Evolutionary conservation across 2,329 filamentous ascomycete genomes (phyloP).

Genomic region (Juglanconis oblonga): DNA sequence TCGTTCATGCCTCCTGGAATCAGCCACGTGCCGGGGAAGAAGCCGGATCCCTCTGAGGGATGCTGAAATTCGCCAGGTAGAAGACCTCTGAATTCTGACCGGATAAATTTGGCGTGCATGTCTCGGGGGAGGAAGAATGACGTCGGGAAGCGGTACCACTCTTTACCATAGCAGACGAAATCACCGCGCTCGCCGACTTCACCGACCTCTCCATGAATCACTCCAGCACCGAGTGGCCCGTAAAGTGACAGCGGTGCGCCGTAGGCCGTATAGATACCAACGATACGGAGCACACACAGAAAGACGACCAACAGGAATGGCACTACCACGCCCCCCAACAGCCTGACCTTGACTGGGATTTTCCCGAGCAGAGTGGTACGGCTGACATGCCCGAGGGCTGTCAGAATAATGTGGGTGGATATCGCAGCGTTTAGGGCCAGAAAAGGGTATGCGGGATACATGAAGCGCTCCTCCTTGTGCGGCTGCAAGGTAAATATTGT

Average conservation of each 20-base stretch:
- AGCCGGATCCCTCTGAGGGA: conserved; percentile 63
- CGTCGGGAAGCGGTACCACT: conserved; percentile 97
- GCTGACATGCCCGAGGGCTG: conserved; percentile 68
- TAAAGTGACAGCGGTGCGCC: conserved; percentile 75
- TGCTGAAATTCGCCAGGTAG: conserved; percentile 89
- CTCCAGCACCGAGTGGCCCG: conserved; percentile 58
- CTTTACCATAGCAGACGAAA: conserved; percentile 85
- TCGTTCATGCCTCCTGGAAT: conserved; percentile 87
- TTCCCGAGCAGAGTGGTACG: conserved; percentile 65
- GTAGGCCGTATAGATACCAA: conserved; percentile 79
- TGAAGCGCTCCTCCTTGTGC: conserved; percentile 97
- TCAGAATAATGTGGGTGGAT: conserved; percentile 75
- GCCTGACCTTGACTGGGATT: conserved; percentile 73
- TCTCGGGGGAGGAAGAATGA: conserved; percentile 85
- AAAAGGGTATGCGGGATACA: conserved; percentile 95
- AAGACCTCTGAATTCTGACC: conserved; percentile 84
- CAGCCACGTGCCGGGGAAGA: conserved; percentile 82
- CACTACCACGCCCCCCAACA: conserved; percentile 57
- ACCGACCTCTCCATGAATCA: conserved; percentile 35
- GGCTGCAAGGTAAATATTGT: conserved; percentile 87
- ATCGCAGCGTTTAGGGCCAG: conserved; percentile 86
- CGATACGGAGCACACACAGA: conserved; percentile 47
- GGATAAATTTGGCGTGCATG: conserved; percentile 84
- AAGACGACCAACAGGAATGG: conserved; percentile 44
- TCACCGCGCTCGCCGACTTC: conserved; percentile 59